phyloP scores from a whole-genome alignment of 306 rosid genomes.

The Gynostemma pentaphyllum region DNA sequence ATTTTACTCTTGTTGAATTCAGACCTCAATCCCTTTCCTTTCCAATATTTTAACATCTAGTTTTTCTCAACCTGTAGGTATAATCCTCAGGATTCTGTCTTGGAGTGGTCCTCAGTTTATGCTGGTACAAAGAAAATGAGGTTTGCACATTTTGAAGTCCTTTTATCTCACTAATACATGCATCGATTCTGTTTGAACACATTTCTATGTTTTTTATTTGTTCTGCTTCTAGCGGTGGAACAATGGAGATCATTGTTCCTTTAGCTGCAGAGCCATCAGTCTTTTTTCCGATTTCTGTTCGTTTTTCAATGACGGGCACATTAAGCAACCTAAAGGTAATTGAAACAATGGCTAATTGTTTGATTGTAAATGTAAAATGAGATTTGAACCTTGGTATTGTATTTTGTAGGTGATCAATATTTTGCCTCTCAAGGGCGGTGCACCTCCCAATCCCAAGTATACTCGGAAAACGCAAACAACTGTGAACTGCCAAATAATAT shows the following conservation, averaged over 20 bases:
- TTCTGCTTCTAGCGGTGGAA: slow-evolving; percentile 49
- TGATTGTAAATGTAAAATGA: no score
- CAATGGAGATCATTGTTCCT: slow-evolving; percentile 90
- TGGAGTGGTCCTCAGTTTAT: slow-evolving; percentile 76
- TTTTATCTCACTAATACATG: not conserved
- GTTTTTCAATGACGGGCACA: slow-evolving; percentile 61
- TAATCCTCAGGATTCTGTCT: slow-evolving; percentile 68
- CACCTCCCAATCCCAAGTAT: no score
- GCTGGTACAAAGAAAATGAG: slow-evolving; percentile 78
- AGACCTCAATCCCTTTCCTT: not conserved
- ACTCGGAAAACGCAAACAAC: no score
- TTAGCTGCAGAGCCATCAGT: slow-evolving; percentile 68
- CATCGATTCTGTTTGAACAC: not conserved
- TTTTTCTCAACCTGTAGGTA: slow-evolving; percentile 35
- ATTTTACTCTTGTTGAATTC: no score
- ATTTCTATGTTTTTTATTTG: not conserved
- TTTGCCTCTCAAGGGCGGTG: no score
- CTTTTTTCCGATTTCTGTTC: slow-evolving; percentile 81
- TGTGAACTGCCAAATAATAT: no score
- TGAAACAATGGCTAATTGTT: no score
- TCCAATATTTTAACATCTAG: not conserved
- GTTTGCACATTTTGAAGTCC: slow-evolving; percentile 16
- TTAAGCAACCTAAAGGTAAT: slow-evolving; percentile 90
- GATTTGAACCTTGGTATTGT: no score
- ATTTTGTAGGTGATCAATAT: no score